These are phyloP conservation scores for Trypanosoma melophagium DNA, from an alignment of 208 protist genomes.

Conservation along the genomic window DNA sequence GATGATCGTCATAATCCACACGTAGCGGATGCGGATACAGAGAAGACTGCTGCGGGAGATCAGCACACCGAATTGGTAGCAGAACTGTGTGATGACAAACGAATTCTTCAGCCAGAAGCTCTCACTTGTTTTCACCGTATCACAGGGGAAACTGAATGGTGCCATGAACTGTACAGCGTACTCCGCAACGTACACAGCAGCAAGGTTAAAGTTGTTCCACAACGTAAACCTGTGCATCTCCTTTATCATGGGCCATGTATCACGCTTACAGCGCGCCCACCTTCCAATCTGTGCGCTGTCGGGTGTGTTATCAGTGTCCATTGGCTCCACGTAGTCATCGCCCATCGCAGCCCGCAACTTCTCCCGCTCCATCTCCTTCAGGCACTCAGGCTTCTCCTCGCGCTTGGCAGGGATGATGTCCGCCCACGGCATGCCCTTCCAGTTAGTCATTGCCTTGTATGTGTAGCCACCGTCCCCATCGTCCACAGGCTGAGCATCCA, in stretches of 20 bases:
- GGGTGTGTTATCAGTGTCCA: neutral
- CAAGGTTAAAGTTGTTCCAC: conserved; percentile 79
- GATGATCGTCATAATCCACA: conserved; percentile 83
- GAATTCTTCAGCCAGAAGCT: conserved; percentile 76
- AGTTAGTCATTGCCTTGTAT: conserved; percentile 13
- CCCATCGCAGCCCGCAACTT: neutral
- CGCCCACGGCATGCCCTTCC: conserved; percentile 11
- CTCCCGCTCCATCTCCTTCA: conserved; percentile 3
- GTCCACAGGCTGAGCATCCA: neutral
- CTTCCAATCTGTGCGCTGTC: neutral
- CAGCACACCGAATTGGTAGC: conserved; percentile 91
- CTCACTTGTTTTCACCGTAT: conserved; percentile 29
- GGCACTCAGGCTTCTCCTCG: conserved; percentile 1
- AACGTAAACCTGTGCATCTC: conserved; percentile 59
- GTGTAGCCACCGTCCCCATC: neutral
- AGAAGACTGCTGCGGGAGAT: conserved; percentile 81
- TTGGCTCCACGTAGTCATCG: neutral
- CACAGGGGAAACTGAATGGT: conserved; percentile 71
- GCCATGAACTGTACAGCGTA: conserved; percentile 86
- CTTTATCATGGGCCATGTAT: conserved; percentile 8
- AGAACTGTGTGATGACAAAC: conserved; percentile 84
- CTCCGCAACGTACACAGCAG: conserved; percentile 83
- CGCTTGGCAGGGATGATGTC: neutral
- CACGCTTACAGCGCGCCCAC: conserved; percentile 1
- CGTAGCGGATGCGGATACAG: conserved; percentile 70